Conservation (phyloP, 768 basidiomycete species). For the Ramaria rubella region DNA sequence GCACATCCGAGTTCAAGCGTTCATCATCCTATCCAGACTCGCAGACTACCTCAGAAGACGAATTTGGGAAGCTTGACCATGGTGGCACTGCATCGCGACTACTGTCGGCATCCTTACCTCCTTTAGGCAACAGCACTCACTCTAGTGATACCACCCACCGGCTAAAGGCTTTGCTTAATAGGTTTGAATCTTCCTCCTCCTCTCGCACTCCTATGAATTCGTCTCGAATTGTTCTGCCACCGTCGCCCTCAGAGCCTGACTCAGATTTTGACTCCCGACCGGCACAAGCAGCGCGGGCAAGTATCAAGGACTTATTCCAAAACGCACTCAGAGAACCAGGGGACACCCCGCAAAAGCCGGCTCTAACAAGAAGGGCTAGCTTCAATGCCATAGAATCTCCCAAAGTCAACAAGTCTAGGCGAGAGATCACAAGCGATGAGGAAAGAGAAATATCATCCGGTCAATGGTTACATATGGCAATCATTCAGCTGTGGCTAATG, state of each 20-base stretch:
- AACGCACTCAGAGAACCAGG: conserved; percentile 57
- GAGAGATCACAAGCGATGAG: conserved; percentile 62
- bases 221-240: conserved; percentile 17
- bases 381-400: conserved; percentile 38
- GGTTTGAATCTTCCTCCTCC: conserved; percentile 2
- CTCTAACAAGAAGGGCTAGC: conserved; percentile 26
- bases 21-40: background rate
- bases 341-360: conserved; percentile 51
- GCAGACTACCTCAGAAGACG: conserved; percentile 8
- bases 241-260: conserved; percentile 42
- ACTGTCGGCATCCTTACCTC: conserved; percentile 10
- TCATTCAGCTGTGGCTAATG: conserved; percentile 5
- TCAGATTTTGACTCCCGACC: conserved; percentile 52
- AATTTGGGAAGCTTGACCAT: background rate
- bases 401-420: conserved; percentile 41
- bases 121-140: background rate
- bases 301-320: conserved; percentile 60
- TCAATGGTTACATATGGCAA: conserved; percentile 30
- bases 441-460: conserved; percentile 49
- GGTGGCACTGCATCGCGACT: background rate
- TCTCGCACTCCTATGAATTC: conserved; percentile 12
- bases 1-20: background rate
- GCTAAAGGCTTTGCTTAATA: background rate
- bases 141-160: conserved; percentile 9
- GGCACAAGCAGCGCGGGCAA: conserved; percentile 49